Evolutionary conservation across 805 yeast genomes (phyloP).

Genomic region (Candida namnaoensis): DNA sequence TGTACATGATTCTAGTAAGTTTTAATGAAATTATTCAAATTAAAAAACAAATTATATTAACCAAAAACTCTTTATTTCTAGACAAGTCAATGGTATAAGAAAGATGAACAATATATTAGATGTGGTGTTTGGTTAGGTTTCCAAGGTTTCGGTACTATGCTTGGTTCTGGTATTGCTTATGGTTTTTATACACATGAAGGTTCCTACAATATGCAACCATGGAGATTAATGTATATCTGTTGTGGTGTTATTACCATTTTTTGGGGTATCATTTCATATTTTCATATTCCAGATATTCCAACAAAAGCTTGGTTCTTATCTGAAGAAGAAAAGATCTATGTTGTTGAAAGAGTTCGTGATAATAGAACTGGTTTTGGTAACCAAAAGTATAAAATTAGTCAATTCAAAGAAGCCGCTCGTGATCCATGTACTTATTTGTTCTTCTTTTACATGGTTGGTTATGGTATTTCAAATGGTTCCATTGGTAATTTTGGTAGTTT

Average conservation of each 20-base stretch:
- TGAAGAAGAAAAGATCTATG: slow-evolving; percentile 27
- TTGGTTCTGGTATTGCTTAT: slow-evolving; percentile 43
- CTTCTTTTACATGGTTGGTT: slow-evolving; percentile 21
- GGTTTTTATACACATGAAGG: slow-evolving; percentile 27
- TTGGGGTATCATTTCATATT: slow-evolving; percentile 28
- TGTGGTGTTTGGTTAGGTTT: slow-evolving; percentile 32
- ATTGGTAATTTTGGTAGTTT: slow-evolving; percentile 36
- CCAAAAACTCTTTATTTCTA: no score
- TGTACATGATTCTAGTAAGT: slow-evolving; percentile 26
- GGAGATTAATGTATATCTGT: slow-evolving; percentile 44
- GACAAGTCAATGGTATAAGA: slow-evolving; percentile 40
- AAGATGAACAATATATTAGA: slow-evolving; percentile 25
- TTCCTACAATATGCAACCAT: slow-evolving; percentile 27
- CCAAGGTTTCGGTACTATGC: slow-evolving; percentile 33
- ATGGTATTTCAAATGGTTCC: slow-evolving; percentile 35
- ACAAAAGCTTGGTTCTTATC: slow-evolving; percentile 26
- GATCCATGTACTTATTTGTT: slow-evolving; percentile 33
- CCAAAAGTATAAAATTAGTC: slow-evolving; percentile 33
- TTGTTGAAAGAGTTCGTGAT: slow-evolving; percentile 31
- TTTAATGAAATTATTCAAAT: no score
- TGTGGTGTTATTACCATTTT: slow-evolving; percentile 42
- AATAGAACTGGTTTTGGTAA: slow-evolving; percentile 41
- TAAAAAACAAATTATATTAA: no score
- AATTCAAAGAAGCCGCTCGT: slow-evolving; percentile 30
- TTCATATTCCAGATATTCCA: slow-evolving; percentile 41